These are phyloP conservation scores for Tetratostichococcus sp. DNA, from an alignment of 139 green algal genomes.

Conservation along the genomic window DNA sequence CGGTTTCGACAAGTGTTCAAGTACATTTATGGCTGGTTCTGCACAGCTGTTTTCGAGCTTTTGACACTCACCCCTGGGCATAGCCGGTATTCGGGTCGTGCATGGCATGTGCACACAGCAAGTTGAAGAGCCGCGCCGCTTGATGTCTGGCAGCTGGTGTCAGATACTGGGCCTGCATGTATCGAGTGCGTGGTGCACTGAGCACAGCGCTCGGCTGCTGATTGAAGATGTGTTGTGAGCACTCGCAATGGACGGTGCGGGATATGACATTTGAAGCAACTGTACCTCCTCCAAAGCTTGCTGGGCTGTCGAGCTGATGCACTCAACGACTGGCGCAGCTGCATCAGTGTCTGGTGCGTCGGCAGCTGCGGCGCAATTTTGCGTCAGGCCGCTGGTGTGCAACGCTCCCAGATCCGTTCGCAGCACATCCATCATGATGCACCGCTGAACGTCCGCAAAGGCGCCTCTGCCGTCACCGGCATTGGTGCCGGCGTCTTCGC, in stretches of 20 bases:
- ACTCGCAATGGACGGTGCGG: no score
- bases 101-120: conserved; percentile 79
- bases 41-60: no score
- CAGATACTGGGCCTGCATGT: conserved; percentile 15
- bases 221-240: no score
- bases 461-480: no score
- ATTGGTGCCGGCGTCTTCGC: no score
- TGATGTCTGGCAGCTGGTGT: conserved; percentile 19
- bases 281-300: not conserved
- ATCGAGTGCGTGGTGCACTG: no score
- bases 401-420: conserved; percentile 32
- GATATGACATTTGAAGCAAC: no score
- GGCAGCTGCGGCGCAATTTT: not conserved
- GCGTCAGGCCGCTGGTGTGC: not conserved
- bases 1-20: no score
- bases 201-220: no score
- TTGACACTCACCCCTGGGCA: conserved; percentile 71
- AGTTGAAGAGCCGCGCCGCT: conserved; percentile 53
- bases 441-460: conserved; percentile 65
- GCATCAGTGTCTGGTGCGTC: not conserved
- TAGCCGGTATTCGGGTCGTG: conserved; percentile 80
- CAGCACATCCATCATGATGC: conserved; percentile 68
- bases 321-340: not conserved
- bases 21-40: no score
- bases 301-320: conserved; percentile 11